Conservation (phyloP, 1,284 basidiomycete genomes). For the Porodaedalea pini region DNA sequence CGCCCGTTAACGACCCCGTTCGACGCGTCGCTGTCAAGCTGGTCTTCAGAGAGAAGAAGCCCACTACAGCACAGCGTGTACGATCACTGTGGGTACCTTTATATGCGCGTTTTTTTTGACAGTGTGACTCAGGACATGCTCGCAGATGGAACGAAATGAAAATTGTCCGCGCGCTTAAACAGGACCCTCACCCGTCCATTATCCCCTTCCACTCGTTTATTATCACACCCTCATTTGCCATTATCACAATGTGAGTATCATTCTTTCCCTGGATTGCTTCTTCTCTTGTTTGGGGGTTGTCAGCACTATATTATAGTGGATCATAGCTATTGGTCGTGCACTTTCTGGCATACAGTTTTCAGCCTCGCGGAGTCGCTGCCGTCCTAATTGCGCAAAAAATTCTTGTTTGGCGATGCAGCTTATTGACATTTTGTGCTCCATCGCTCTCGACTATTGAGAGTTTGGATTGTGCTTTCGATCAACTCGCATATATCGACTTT, state of each 20-base stretch:
- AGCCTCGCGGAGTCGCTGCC: no score
- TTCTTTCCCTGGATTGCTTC: neutral
- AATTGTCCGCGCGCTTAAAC: slow-evolving; percentile 76
- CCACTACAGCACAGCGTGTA: slow-evolving; percentile 83
- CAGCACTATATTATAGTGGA: no score
- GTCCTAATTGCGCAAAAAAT: no score
- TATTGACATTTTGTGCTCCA: no score
- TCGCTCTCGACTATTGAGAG: no score
- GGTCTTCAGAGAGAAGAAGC: slow-evolving; percentile 75
- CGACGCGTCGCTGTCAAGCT: slow-evolving; percentile 79
- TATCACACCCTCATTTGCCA: slow-evolving; percentile 84
- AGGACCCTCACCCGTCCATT: slow-evolving; percentile 84
- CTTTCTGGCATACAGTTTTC: no score
- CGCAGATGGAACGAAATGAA: slow-evolving; percentile 92
- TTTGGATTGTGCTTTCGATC: no score
- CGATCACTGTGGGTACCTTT: slow-evolving; percentile 64
- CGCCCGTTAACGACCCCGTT: neutral
- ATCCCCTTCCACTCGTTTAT: slow-evolving; percentile 91
- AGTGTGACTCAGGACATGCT: neutral
- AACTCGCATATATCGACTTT: neutral
- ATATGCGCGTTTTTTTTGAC: neutral
- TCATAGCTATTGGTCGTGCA: no score
- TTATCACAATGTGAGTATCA: slow-evolving; percentile 76
- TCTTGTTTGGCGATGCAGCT: no score
- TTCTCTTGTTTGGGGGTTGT: slow-evolving; percentile 5